Evolutionary conservation across 441 rosid genomes (phyloP).

Genomic region (Erysimum pusillum): DNA sequence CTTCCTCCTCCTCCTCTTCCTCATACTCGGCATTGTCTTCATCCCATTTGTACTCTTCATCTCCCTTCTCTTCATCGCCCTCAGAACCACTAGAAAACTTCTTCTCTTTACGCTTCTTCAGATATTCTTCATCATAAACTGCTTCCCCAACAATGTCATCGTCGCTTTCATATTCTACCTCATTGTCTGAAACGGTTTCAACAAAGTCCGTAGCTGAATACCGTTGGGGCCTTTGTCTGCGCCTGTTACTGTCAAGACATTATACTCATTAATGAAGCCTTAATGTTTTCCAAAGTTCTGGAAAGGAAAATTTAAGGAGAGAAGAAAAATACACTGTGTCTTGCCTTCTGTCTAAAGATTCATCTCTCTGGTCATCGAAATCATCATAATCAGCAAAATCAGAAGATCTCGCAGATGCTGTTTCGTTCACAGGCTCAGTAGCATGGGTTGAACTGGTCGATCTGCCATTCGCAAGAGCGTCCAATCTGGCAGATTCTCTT

Average conservation of each 20-base stretch:
- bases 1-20: constrained; percentile 85
- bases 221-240: constrained; percentile 89
- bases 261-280: constrained; percentile 44
- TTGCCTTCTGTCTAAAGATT: constrained; percentile 81
- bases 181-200: constrained; percentile 91
- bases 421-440: constrained; percentile 58
- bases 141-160: constrained; percentile 99
- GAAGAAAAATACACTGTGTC: constrained; percentile 27
- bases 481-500: constrained; percentile 75
- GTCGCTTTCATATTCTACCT: constrained; percentile 80
- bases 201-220: constrained; percentile 84
- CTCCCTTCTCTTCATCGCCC: constrained; percentile 73
- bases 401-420: constrained; percentile 64
- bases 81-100: constrained; percentile 87
- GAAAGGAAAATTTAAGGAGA: background rate
- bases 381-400: constrained; percentile 68
- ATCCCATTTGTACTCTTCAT: constrained; percentile 61
- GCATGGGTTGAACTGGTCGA: constrained; percentile 61
- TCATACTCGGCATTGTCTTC: constrained; percentile 94
- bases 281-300: background rate
- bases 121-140: constrained; percentile 87
- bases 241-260: constrained; percentile 73
- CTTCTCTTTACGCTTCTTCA: constrained; percentile 79
- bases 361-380: constrained; percentile 71
- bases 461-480: constrained; percentile 77